Base-by-base conservation (phyloP, 2,329 filamentous ascomycete genomes). In the Apiospora phragmitis region DNA sequence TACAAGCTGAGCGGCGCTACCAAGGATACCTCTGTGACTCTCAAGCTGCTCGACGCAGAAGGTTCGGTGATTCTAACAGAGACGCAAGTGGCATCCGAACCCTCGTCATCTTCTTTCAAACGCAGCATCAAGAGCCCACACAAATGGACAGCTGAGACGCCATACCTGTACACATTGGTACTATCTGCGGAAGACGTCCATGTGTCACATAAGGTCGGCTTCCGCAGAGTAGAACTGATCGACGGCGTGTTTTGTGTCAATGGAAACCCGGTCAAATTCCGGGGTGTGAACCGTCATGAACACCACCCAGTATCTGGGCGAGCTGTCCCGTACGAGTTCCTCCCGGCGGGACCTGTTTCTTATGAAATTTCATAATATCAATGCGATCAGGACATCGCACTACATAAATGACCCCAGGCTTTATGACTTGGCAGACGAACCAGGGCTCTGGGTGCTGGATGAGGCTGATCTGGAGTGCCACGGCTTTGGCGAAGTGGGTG, bases 351-450 rank as follows among this genome's bases (percentile, higher is more conserved):
- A 93, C 72, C 82, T 93, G 3, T 72, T 90, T 2, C 80, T 86
- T 4, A 93, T 93, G 91, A 93, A 93, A 77, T 81, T 81, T 1
- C 86, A 91, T 79, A 92, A 92, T 73, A 87, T 94, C 77, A 94
- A 94, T 72, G 89, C 91, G 1, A 85, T 94, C 12, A 88, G 92
- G 1, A 91, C 89, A 0, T 91, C 86, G 0, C 92, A 94, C 76
- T 89, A 94, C 67, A 87, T 89, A 12, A 90, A 89, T 41, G 88
- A 92, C 70, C 83, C 86, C 1, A 81, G 85, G 11, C 77, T 92
- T 0, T 91, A 91, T 71, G 88, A 90, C 42, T 81, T 92, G 0
- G 86, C 88, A 0, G 89, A 92, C 69, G 86, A 91, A 72, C 81
- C 92, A 18, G 90, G 90, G 0, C 83, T 92, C 35, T 92, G 88